Conservation (phyloP, 768 basidiomycete species). For the Tricholoma hemisulphureum region DNA sequence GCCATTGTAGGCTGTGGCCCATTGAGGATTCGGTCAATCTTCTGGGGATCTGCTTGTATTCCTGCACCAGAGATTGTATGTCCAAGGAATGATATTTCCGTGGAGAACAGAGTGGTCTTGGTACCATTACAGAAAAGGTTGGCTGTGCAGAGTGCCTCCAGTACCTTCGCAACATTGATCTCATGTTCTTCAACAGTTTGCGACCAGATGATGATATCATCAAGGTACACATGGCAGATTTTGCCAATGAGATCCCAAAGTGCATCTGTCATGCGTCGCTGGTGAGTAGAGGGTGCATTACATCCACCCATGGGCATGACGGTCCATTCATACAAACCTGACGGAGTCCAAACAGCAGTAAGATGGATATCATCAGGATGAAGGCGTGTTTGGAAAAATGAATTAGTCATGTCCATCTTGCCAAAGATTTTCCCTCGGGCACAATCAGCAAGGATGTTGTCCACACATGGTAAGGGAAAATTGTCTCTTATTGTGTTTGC, state of each 20-base stretch:
- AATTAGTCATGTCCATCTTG: neutral
- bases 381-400: neutral
- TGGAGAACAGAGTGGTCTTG: neutral
- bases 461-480: neutral
- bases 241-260: neutral
- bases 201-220: neutral
- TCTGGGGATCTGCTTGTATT: neutral
- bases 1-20: neutral
- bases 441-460: constrained; percentile 1
- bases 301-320: neutral
- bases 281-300: neutral
- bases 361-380: neutral
- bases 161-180: neutral
- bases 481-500: neutral
- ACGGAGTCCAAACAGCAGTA: neutral
- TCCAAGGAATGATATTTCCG: neutral
- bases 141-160: neutral
- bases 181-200: neutral
- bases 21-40: neutral
- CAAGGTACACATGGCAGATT: neutral
- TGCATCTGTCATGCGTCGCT: neutral
- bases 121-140: neutral
- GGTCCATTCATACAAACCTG: neutral
- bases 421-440: neutral
- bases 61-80: neutral